Percentiles rank a stretch among this genome's conserved stretches.
Conservation (phyloP, 2,329 filamentous ascomycete genomes). For the Fusarium cicatricum region DNA sequence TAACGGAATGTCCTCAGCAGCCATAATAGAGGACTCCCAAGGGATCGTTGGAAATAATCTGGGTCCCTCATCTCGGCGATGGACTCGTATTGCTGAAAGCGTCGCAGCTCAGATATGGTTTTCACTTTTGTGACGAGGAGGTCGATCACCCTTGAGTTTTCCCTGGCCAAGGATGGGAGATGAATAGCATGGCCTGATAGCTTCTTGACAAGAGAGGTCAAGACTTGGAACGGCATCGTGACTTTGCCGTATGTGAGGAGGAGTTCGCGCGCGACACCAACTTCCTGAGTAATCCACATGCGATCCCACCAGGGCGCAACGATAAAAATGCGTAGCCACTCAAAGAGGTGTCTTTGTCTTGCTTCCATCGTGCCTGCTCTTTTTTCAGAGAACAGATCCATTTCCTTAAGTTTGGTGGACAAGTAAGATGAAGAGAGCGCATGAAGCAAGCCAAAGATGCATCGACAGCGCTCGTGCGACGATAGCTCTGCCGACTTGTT, state of each 20-base stretch:
- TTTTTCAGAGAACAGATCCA: conserved; percentile 8
- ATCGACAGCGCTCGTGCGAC: conserved; percentile 17
- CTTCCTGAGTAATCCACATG: conserved; percentile 36
- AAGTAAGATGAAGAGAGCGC: conserved; percentile 13
- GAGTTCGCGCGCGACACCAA: conserved; percentile 27
- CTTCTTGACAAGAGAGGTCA: background rate
- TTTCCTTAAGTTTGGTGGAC: background rate
- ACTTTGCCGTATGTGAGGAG: conserved; percentile 22
- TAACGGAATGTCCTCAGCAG: conserved; percentile 29
- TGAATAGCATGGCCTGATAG: background rate
- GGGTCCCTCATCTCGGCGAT: conserved; percentile 8
- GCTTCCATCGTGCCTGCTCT: conserved; percentile 2
- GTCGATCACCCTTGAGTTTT: conserved; percentile 23
- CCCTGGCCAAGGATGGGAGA: background rate
- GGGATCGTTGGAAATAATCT: conserved; percentile 22
- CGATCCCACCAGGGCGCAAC: conserved; percentile 36
- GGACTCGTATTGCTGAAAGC: conserved; percentile 14
- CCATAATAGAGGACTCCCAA: conserved; percentile 31
- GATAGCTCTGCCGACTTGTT: background rate
- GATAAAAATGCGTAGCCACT: conserved; percentile 30
- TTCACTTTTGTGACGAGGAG: conserved; percentile 21
- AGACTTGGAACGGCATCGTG: conserved; percentile 16
- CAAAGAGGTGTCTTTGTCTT: conserved; percentile 25
- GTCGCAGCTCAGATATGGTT: conserved; percentile 19
- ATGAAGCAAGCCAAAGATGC: conserved; percentile 17